phyloP scores from a whole-genome alignment of 306 rosid genomes.

The Purshia tridentata region DNA sequence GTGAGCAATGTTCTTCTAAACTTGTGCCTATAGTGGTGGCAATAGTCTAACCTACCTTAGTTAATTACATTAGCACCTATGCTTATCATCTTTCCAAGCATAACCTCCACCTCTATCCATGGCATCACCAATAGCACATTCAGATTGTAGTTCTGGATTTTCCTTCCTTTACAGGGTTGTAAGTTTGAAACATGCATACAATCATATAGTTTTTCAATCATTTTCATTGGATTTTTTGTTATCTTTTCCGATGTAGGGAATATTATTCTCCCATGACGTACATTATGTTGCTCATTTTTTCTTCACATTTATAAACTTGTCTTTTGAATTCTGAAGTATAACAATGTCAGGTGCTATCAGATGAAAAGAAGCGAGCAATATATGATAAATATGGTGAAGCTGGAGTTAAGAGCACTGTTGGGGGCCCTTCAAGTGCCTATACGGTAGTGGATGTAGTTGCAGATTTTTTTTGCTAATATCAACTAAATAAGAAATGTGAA shows the following conservation, averaged over 20 bases:
- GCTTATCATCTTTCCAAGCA: not conserved
- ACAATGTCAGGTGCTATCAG: slow-evolving; percentile 96
- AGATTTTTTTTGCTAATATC: slow-evolving; percentile 10
- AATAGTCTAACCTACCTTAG: not conserved
- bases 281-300: slow-evolving; percentile 11
- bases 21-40: not conserved
- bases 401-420: slow-evolving; percentile 84
- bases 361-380: slow-evolving; percentile 90
- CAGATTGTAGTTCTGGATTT: not conserved
- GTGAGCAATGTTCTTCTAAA: not conserved
- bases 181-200: not conserved
- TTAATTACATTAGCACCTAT: not conserved
- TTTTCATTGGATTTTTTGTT: not conserved
- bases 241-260: not conserved
- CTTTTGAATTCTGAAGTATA: slow-evolving; percentile 68
- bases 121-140: not conserved
- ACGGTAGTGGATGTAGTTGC: slow-evolving; percentile 53
- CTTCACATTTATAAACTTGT: slow-evolving; percentile 37
- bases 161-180: not conserved
- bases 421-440: slow-evolving; percentile 82
- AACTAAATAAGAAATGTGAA: slow-evolving; percentile 10
- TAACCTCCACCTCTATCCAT: not conserved
- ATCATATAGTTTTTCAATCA: not conserved
- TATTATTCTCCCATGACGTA: slow-evolving; percentile 19
- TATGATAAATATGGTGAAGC: slow-evolving; percentile 99